phyloP scores from a whole-genome alignment of 1,139 yeast genomes.

The Geotrichum histeridarum region DNA sequence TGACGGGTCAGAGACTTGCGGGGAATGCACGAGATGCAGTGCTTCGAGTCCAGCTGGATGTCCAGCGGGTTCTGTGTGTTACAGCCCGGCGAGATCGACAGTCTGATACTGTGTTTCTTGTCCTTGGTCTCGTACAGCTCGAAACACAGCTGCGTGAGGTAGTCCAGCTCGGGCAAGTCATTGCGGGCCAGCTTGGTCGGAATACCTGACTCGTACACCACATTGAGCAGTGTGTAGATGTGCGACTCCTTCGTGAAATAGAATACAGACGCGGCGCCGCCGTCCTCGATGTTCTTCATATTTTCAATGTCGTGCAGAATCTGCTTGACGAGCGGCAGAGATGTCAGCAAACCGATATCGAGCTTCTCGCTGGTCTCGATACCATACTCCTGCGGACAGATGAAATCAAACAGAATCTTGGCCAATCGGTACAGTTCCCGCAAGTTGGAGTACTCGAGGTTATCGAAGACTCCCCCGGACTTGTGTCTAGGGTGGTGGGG shows the following conservation, averaged over 20 bases:
- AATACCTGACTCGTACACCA: constrained; percentile 86
- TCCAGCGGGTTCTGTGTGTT: constrained; percentile 97
- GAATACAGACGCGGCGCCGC: constrained; percentile 63
- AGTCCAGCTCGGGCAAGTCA: constrained; percentile 93
- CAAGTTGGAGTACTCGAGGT: constrained; percentile 69
- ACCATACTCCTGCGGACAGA: constrained; percentile 98
- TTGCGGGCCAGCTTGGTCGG: constrained; percentile 93
- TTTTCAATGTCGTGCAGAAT: constrained; percentile 73
- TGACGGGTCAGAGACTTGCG: constrained; percentile 86
- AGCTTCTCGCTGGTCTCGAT: constrained; percentile 92
- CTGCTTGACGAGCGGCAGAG: constrained; percentile 89
- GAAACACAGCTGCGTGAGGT: constrained; percentile 88
- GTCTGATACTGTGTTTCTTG: constrained; percentile 80
- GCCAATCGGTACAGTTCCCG: constrained; percentile 86
- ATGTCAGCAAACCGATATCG: constrained; percentile 91
- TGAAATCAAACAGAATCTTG: constrained; percentile 90
- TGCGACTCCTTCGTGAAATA: constrained; percentile 97
- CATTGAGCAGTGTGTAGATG: constrained; percentile 85
- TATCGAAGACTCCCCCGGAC: constrained; percentile 53
- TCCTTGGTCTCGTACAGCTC: constrained; percentile 74
- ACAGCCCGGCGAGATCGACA: constrained; percentile 93
- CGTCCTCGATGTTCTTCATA: constrained; percentile 71
- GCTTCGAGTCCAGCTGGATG: constrained; percentile 92
- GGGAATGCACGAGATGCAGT: constrained; percentile 94
- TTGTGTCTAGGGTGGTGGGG: constrained; percentile 15